Evolutionary conservation across 257 asterid species (phyloP), one percentile per base, ranked within the genome.

Genomic region (Thymus quinquecostatus): DNA sequence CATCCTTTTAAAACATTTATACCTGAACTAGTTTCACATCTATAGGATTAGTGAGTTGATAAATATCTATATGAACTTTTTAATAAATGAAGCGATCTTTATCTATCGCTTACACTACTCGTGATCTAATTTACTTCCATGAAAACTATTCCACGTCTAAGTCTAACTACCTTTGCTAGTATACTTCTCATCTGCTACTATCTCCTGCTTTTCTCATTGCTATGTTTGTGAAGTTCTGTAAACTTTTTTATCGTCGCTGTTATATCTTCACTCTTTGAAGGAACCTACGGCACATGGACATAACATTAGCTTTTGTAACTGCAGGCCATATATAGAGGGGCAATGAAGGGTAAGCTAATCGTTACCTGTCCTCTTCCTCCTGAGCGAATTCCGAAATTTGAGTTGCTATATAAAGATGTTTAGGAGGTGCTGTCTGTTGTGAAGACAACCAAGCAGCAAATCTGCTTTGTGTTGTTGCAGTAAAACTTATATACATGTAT

Each of bases 261-360:
- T 55, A 34, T 41, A 48, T 50, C 32, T 65, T 33, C 44, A 12
- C 38, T 65, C 21, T 14, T 28, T 13, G 40, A 67, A 36, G 4
- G 40, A 0, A 47, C 53, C 1, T 65, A 14, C 36, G 62, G 53
- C 60, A 33, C 60, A 36, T 14, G 56, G 9, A 27, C 50, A 14
- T 55, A 12, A 57, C 28, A 41, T 45, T 41, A 43, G 14, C 36
- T 77, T 8, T 49, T 71, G 40, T 73, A 69, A 12, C 57, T 82
- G 86, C 95, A 92, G 98, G 92, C 97, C 30, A 86, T 92, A 77
- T 92, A 82, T 54, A 84, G 96, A 83, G 98, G 96, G 54, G 97
- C 98, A 33, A 92, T 92, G 97, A 92, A 87, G 76, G 97, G 98
- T 60, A 92, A 90, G 90, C 86, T 84, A 60, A 92, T 92, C n/a